Base-by-base conservation (phyloP, 2,329 filamentous ascomycete genomes). In the Dryadomyces quercus-mongolicae region DNA sequence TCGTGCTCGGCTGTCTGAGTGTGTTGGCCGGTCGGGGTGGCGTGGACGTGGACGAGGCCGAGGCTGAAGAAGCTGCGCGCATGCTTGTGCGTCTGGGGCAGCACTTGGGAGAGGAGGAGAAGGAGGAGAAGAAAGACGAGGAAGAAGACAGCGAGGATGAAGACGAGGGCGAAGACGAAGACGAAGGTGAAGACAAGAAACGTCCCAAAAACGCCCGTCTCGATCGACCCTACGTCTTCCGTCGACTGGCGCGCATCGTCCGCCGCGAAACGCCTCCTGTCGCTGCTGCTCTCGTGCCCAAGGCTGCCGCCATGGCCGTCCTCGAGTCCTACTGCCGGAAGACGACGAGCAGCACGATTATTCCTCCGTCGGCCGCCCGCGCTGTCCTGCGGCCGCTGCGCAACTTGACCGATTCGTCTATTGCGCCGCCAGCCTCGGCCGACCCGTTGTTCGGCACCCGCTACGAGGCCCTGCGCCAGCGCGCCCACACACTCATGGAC, bases 51-150 rank as follows among this genome's bases (percentile, higher is more conserved):
- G 82, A 84, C 16, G 85, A 93, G 62, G 76, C 82, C 10, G 73
- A 97, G n/a, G 87, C 87, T 1, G 76, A 81, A 45, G 88, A 95
- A 65, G 83, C 83, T 13, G 81, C 88, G 4, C 86, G 89, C 60
- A 89, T 95, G 59, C 73, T 95, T 40, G 76, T 92, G 42, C 95
- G 95, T 73, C 74, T 98, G 0, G 88, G 84, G 45, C 81, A 72
- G 21, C 75, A 75, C 55, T 68, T 82, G 76, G 57, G 83, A 72
- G 63, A 56, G 1, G 87, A 84, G 59, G 71, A 74, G 66, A 71
- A 69, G 12, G 66, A 70, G 3, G 67, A 69, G 2, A 69, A 66
- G 4, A 70, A 68, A 1, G 66, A 66, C 9, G 63, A 64, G 3
- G 62, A 65, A 58, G 60, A 67, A 59, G 64, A 67, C 5, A 71